A percentile compares a stretch with the other conserved stretches of the same genome.
Evolutionary conservation across 306 rosid genomes (phyloP).

Genomic region (Quercus rubra): DNA sequence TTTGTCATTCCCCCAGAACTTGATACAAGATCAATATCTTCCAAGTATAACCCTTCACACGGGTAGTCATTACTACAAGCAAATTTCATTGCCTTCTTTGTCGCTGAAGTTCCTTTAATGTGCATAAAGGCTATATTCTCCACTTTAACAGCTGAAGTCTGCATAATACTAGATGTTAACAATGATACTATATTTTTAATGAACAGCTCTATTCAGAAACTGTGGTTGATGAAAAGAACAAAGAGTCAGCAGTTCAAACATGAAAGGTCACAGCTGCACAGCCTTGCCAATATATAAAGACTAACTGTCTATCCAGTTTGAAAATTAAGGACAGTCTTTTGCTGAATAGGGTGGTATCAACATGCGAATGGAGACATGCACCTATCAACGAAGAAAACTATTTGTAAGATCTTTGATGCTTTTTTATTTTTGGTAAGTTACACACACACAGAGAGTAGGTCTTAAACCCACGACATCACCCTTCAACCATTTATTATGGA

Average conservation of each 20-base stretch:
- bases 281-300: neutral
- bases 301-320: neutral
- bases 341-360: too few species aligned
- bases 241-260: neutral
- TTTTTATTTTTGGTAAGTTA: too few species aligned
- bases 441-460: too few species aligned
- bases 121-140: constrained; percentile 57
- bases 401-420: too few species aligned
- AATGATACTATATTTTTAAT: constrained; percentile 1
- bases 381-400: too few species aligned
- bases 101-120: constrained; percentile 80
- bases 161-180: constrained; percentile 27
- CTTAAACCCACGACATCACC: too few species aligned
- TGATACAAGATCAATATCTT: constrained; percentile 56
- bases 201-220: neutral
- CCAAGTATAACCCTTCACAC: constrained; percentile 59
- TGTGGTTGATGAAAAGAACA: neutral
- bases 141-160: constrained; percentile 82
- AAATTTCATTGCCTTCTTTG: constrained; percentile 64
- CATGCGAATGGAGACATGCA: too few species aligned
- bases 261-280: neutral
- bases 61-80: constrained; percentile 72
- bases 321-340: neutral
- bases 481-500: too few species aligned
- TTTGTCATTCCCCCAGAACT: constrained; percentile 28